Evolutionary conservation across 345 rosid genomes (phyloP).

Genomic region (Atalantia buxifolia): DNA sequence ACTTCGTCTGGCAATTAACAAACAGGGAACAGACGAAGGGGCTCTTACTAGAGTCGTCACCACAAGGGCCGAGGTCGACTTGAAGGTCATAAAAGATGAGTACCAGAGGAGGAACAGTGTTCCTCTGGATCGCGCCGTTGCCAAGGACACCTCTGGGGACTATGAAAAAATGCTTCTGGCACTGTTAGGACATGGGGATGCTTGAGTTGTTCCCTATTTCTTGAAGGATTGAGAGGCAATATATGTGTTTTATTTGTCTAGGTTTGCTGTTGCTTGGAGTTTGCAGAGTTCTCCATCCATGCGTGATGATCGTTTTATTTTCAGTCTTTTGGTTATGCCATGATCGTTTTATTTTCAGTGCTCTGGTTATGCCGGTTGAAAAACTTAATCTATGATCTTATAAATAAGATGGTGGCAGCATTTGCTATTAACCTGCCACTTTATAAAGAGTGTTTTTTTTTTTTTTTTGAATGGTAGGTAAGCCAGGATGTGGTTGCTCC

Average conservation of each 20-base stretch:
- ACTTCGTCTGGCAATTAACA: slow-evolving; percentile 67
- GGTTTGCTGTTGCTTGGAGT: neutral
- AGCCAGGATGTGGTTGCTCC: neutral
- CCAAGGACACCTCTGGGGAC: slow-evolving; percentile 63
- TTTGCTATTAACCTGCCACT: neutral
- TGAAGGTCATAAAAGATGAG: slow-evolving; percentile 61
- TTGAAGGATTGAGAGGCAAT: neutral
- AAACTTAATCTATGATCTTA: neutral
- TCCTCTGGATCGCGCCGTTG: slow-evolving; percentile 51
- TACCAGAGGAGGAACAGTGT: slow-evolving; percentile 59
- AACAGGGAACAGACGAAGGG: slow-evolving; percentile 75
- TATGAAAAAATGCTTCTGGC: slow-evolving; percentile 72
- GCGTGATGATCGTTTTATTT: neutral
- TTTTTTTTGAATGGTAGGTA: neutral
- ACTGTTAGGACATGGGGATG: slow-evolving; percentile 51
- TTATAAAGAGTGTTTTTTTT: neutral
- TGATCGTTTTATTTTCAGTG: neutral
- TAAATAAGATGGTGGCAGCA: neutral
- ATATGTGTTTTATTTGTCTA: neutral
- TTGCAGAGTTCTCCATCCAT: neutral
- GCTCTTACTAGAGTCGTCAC: slow-evolving; percentile 72
- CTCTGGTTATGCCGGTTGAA: neutral
- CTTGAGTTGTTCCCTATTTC: slow-evolving; percentile 25
- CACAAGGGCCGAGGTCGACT: slow-evolving; percentile 73
- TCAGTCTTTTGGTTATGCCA: neutral